phyloP scores from a whole-genome alignment of 495 filamentous ascomycete genomes.

The Penicillium chermesinum region DNA sequence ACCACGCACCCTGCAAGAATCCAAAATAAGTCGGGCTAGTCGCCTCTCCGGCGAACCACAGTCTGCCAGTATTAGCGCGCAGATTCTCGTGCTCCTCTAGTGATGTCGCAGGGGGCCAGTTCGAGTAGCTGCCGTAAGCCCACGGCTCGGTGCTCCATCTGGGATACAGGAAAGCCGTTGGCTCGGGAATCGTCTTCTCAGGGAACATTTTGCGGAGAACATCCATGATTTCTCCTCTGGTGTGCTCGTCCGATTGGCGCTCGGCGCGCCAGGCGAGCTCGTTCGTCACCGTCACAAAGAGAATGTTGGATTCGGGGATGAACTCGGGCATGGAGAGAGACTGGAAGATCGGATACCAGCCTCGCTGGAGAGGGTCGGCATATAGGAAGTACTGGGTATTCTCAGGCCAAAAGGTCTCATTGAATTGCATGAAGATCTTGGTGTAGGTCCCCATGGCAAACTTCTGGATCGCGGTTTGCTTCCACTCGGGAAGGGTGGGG shows the following conservation, averaged over 20 bases:
- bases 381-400: constrained; percentile 70
- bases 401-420: constrained; percentile 64
- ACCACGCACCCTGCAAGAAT: constrained; percentile 66
- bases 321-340: constrained; percentile 58
- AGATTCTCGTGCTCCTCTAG: constrained; percentile 69
- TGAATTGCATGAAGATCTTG: constrained; percentile 74
- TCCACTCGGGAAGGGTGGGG: constrained; percentile 62
- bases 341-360: constrained; percentile 70
- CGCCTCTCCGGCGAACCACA: constrained; percentile 71
- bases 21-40: constrained; percentile 67
- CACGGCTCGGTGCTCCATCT: constrained; percentile 64
- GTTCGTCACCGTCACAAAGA: constrained; percentile 64
- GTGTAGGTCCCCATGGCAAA: constrained; percentile 75
- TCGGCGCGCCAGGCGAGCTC: constrained; percentile 59
- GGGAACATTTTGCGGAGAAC: constrained; percentile 69
- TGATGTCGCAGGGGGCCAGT: constrained; percentile 65
- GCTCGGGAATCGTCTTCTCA: constrained; percentile 55
- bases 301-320: constrained; percentile 57
- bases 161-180: constrained; percentile 63
- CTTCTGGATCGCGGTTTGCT: constrained; percentile 57
- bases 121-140: constrained; percentile 67
- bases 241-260: constrained; percentile 55
- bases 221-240: constrained; percentile 54
- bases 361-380: constrained; percentile 55
- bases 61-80: constrained; percentile 58